A percentile compares a stretch with the other conserved stretches of the same genome.
These are phyloP conservation scores for Ophiostoma ulmi DNA, from an alignment of 2,329 filamentous ascomycete genomes.

Conservation along the genomic window DNA sequence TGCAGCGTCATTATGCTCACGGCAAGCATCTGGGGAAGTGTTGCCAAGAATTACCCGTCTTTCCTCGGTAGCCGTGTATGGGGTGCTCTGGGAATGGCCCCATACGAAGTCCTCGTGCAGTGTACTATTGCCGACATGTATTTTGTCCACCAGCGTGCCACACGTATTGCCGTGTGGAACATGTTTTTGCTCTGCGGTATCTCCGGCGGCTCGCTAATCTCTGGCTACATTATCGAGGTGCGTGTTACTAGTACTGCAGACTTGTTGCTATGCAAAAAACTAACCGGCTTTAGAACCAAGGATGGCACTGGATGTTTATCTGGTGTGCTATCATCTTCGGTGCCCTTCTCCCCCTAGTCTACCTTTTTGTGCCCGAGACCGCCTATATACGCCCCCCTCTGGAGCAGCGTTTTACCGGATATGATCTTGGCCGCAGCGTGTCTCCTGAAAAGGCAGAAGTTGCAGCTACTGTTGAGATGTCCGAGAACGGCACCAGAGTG, in stretches of 20 bases:
- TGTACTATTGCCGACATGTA: slow-evolving; percentile 46
- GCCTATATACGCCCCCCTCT: slow-evolving; percentile 35
- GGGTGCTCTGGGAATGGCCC: slow-evolving; percentile 46
- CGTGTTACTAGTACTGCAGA: neutral
- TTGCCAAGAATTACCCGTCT: slow-evolving; percentile 40
- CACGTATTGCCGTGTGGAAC: slow-evolving; percentile 40
- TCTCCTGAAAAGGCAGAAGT: slow-evolving; percentile 15
- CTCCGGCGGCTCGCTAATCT: slow-evolving; percentile 39
- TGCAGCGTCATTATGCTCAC: slow-evolving; percentile 45
- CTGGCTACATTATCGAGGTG: slow-evolving; percentile 38
- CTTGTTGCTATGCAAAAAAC: neutral
- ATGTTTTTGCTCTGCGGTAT: slow-evolving; percentile 40
- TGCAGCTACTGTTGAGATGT: neutral
- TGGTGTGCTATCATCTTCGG: slow-evolving; percentile 45
- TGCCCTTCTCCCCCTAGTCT: slow-evolving; percentile 39
- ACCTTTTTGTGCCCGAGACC: slow-evolving; percentile 49
- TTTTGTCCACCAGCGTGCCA: slow-evolving; percentile 44
- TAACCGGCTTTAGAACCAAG: slow-evolving; percentile 29
- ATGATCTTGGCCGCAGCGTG: slow-evolving; percentile 9
- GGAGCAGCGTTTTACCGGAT: slow-evolving; percentile 18
- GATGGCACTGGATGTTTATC: slow-evolving; percentile 44
- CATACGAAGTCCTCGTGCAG: slow-evolving; percentile 49
- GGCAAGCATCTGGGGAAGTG: slow-evolving; percentile 45
- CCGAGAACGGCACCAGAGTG: neutral
- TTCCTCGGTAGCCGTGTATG: slow-evolving; percentile 45